Percentiles rank a stretch among this genome's conserved stretches.
Conservation (phyloP, 768 basidiomycete species). For the Rhodocollybia butyracea region DNA sequence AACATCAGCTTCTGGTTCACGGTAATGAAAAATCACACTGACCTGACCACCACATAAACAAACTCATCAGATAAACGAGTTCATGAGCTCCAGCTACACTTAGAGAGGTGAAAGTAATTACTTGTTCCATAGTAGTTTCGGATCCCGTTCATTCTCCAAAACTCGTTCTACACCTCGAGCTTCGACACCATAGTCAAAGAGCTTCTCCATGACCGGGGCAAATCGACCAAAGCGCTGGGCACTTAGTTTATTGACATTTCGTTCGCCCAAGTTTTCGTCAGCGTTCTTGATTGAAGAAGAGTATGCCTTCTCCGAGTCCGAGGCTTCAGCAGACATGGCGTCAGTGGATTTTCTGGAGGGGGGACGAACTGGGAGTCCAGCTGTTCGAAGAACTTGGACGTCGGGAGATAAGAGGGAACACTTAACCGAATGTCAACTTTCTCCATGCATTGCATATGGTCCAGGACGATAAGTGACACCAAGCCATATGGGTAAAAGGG, state of each 20-base stretch:
- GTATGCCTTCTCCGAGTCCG: constrained; percentile 7
- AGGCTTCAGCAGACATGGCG: constrained; percentile 6
- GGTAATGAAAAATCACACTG: too few species aligned
- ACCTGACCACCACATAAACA: constrained; percentile 47
- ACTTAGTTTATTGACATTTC: constrained; percentile 21
- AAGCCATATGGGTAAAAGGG: background rate
- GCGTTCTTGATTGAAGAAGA: background rate
- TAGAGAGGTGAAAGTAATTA: constrained; percentile 16
- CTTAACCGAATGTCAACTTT: background rate
- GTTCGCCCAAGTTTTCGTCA: constrained; percentile 12
- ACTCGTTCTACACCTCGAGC: constrained; percentile 54
- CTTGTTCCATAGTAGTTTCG: constrained; percentile 44
- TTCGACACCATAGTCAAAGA: constrained; percentile 49
- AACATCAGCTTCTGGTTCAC: too few species aligned
- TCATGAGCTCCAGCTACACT: constrained; percentile 3
- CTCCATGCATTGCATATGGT: background rate
- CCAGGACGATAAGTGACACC: background rate
- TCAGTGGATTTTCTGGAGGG: background rate
- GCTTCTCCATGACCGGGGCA: constrained; percentile 29
- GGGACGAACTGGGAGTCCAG: background rate
- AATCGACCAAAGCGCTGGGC: constrained; percentile 25
- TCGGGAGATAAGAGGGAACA: background rate
- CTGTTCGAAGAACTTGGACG: background rate
- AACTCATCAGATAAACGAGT: constrained; percentile 17
- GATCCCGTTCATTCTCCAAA: constrained; percentile 44